Evolutionary conservation across 371 early-diverging fungal species (phyloP).

Genomic region (Apophysomyces variabilis): DNA sequence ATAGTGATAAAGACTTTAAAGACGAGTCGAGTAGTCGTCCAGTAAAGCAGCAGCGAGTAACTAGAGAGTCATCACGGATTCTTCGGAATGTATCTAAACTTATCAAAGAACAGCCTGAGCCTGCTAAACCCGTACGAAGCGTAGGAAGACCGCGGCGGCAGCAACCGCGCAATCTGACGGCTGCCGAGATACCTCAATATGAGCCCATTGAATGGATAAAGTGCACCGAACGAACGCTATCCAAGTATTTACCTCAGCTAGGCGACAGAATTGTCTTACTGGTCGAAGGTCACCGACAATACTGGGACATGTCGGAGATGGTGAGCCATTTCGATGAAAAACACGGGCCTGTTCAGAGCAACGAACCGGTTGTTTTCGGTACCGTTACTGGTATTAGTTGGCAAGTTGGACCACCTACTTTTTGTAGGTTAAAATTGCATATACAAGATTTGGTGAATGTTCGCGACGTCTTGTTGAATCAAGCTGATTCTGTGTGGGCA

Average conservation of each 20-base stretch:
- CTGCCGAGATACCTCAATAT: slow-evolving; percentile 39
- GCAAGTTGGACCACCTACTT: slow-evolving; percentile 75
- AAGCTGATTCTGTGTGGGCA: slow-evolving; percentile 44
- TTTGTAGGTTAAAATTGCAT: slow-evolving; percentile 61
- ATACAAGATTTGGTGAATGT: slow-evolving; percentile 42
- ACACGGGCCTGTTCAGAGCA: slow-evolving; percentile 52
- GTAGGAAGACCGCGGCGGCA: slow-evolving; percentile 1
- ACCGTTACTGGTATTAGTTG: slow-evolving; percentile 62
- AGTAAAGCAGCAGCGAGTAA: slow-evolving; percentile 13
- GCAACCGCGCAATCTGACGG: slow-evolving; percentile 27
- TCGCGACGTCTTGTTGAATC: slow-evolving; percentile 19
- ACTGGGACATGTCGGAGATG: slow-evolving; percentile 57
- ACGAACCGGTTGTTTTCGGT: slow-evolving; percentile 63
- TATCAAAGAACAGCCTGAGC: slow-evolving; percentile 2
- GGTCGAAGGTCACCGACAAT: slow-evolving; percentile 68
- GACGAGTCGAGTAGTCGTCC: slow-evolving; percentile 29
- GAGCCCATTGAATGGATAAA: slow-evolving; percentile 69
- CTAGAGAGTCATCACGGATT: slow-evolving; percentile 12
- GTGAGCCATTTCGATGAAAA: slow-evolving; percentile 57
- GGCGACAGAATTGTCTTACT: slow-evolving; percentile 69
- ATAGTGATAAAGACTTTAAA: slow-evolving; percentile 37
- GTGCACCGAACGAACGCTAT: slow-evolving; percentile 52
- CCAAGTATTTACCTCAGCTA: slow-evolving; percentile 75
- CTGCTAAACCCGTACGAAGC: slow-evolving; percentile 16
- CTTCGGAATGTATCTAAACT: slow-evolving; percentile 13